Evolutionary conservation across 2,329 filamentous ascomycete species (phyloP).

Genomic region (Raffaelea deltoideospora): DNA sequence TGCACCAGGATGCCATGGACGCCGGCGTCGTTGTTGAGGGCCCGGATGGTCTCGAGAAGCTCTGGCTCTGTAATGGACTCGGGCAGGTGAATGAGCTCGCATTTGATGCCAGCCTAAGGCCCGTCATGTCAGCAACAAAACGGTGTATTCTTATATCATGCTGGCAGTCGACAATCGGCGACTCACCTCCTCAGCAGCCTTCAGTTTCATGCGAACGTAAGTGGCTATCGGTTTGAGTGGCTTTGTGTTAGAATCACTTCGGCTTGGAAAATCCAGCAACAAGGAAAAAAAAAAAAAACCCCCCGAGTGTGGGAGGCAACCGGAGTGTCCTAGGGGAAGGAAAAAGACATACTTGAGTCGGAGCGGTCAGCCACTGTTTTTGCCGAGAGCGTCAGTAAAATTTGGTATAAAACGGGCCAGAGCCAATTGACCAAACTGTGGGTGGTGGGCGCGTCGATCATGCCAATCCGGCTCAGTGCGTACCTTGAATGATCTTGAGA

Average conservation of each 20-base stretch:
- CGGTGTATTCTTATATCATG: too few relatives aligned
- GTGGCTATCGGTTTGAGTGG: slow-evolving; percentile 42
- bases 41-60: slow-evolving; percentile 65
- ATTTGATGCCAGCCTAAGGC: slow-evolving; percentile 70
- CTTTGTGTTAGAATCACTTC: too few relatives aligned
- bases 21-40: slow-evolving; percentile 70
- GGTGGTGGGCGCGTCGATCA: too few relatives aligned
- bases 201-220: slow-evolving; percentile 99
- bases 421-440: too few relatives aligned
- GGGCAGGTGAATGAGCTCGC: slow-evolving; percentile 71
- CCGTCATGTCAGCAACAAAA: not conserved
- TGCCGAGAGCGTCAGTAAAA: too few relatives aligned
- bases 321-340: too few relatives aligned
- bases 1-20: slow-evolving; percentile 93
- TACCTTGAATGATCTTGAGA: slow-evolving; percentile 90
- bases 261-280: too few relatives aligned
- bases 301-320: too few relatives aligned
- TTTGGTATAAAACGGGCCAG: too few relatives aligned
- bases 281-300: too few relatives aligned
- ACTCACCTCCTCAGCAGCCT: slow-evolving; percentile 77
- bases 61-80: slow-evolving; percentile 72
- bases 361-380: slow-evolving; percentile 70
- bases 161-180: not conserved
- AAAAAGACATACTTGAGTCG: slow-evolving; percentile 58
- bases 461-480: too few relatives aligned